A percentile compares a stretch with the other conserved stretches of the same genome.
These are phyloP conservation scores for Silene noctiflora DNA, from an alignment of 179 eudicot species.

Conservation along the genomic window DNA sequence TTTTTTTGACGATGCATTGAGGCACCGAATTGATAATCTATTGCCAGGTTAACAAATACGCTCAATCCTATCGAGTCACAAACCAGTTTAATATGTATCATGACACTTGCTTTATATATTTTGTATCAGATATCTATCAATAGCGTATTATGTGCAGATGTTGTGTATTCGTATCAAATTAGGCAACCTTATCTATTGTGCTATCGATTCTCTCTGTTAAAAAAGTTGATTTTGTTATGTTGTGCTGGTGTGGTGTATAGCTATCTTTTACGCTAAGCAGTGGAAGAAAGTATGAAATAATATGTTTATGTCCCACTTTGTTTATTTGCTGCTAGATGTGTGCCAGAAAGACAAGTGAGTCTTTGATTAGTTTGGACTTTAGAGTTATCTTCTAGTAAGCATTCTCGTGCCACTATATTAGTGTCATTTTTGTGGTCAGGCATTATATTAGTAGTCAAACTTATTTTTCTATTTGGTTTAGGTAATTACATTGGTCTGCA, in stretches of 20 bases:
- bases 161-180: too few species aligned
- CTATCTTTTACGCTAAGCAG: background rate
- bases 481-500: background rate
- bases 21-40: background rate
- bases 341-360: background rate
- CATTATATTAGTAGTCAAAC: background rate
- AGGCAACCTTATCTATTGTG: background rate
- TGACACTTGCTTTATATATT: background rate
- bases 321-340: background rate
- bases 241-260: background rate
- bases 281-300: background rate
- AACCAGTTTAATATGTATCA: background rate
- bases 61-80: background rate
- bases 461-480: background rate
- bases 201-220: background rate
- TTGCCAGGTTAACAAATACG: background rate
- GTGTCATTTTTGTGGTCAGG: background rate
- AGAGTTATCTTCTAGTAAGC: background rate
- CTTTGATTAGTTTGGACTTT: background rate
- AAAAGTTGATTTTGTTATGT: background rate
- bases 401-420: too few species aligned
- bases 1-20: background rate
- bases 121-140: background rate
- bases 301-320: too few species aligned
- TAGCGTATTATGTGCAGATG: background rate